Evolutionary conservation across 352 stramenopile genomes (phyloP), one percentile per base, ranked within the genome.

Genomic region (Globisporangium cederbergense): DNA sequence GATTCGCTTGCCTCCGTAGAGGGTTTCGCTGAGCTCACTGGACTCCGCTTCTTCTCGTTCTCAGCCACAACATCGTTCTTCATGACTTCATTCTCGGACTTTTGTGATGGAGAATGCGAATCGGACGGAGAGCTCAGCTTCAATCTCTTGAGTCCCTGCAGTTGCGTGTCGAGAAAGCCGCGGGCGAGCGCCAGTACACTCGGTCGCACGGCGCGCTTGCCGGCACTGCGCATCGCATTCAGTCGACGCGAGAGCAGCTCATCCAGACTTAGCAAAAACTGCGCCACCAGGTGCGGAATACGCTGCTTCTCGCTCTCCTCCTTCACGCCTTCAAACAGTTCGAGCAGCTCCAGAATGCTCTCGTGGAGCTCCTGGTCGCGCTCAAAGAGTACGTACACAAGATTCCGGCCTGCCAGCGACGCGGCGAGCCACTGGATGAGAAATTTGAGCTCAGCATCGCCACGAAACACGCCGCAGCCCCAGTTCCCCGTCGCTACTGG

Each of bases 361-460:
- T 55, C 62, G 49, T 84, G 66, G 1, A 90, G 66, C 43, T 79
- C 67, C 43, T 71, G 43, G 43, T 79, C 71, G 32, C 73, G 59
- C 25, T 85, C 76, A 51, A 90, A 84, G 13, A 88, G 66, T 59
- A 88, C 79, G 42, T 91, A 91, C 25, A 86, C 71, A 36, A 93
- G 55, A 2, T 79, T 64, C 2, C 81, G 75, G 9, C 66, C 58
- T 32, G 68, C 54, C 6, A 90, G 65, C 4, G 84, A 89, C 11
- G 85, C 84, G 6, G 86, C 84, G 3, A 95, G 62, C 86, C 86
- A 93, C 62, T 95, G 85, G 58, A 95, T 79, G 18, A 93, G 20
- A 68, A 93, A 88, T 65, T 93, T 95, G 9, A 93, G 69, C 62
- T 93, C 81, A 3, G 79, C 70, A 53, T 93, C 78, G 4, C 86